Percentiles rank a stretch among this genome's conserved stretches.
phyloP scores from a whole-genome alignment of 176 grass and related monocot species.

The Pharus latifolius region DNA sequence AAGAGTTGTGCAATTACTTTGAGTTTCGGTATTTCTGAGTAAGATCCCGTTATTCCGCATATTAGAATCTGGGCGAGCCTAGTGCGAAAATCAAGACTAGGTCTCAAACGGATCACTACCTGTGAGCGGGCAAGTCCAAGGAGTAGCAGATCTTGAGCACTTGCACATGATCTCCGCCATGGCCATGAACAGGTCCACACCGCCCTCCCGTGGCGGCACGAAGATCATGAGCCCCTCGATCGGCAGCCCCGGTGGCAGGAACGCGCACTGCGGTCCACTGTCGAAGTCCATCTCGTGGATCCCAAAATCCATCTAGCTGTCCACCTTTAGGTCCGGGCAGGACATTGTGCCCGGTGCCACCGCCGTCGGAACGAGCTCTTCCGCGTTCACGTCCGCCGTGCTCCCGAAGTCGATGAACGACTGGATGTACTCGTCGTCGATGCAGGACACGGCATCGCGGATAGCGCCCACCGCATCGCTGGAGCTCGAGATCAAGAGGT shows the following conservation, averaged over 20 bases:
- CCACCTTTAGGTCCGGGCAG: conserved; percentile 21
- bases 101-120: no score
- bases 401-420: conserved; percentile 34
- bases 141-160: conserved; percentile 5
- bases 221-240: conserved; percentile 3
- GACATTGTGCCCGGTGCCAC: not conserved
- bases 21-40: no score
- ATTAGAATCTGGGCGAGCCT: no score
- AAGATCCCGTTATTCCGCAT: no score
- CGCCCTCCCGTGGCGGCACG: not conserved
- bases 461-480: not conserved
- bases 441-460: not conserved
- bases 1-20: no score
- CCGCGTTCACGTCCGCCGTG: not conserved
- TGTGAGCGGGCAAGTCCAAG: not conserved
- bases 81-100: no score
- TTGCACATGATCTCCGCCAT: not conserved
- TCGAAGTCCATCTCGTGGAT: conserved; percentile 23
- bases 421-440: conserved; percentile 29
- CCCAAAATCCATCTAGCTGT: conserved; percentile 24
- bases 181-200: conserved; percentile 8
- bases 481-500: not conserved
- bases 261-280: not conserved
- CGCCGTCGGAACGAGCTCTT: conserved; percentile 16
- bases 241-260: not conserved